Base-by-base conservation (phyloP, 2,329 filamentous ascomycete species). In the Colletotrichum gloeosporioides region DNA sequence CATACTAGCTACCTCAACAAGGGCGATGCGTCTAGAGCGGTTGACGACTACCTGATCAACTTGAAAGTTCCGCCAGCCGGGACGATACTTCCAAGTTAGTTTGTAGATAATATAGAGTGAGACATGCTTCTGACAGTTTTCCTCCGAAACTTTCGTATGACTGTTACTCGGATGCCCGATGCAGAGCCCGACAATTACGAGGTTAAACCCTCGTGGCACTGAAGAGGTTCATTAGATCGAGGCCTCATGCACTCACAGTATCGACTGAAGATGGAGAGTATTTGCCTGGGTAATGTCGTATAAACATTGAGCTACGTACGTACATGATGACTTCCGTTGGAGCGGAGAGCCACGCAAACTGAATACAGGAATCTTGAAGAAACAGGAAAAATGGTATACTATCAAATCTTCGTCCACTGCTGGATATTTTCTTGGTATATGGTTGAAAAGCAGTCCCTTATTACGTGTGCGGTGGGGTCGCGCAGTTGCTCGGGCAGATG, bases 11-110 rank as follows among this genome's bases (percentile, higher is more conserved):
- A 76, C 13, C n/a, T 73, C 2, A 12, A 67, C 4, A 29, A 31
- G 8, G 73, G 73, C 2, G 73, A 76, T n/a, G 69, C 73, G 1
- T 76, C 69, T 12, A 32, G 73, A 8, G 55, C 29, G 16, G 63
- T 76, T 13, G 73, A 76, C 6, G 69, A 76, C 13, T 76, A 76
- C 32, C 34, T 76, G 18, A 31, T 69, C 39, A 63, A 59, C 22
- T 2, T 76, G 34, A 73, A 73, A 18, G 8, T 76, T 2, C 73
- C 69, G n/a, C 63, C 73, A 5, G 53, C 69, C 10, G 73, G 73
- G 5, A 76, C 73, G 2, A 13, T 73, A 10, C 25, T 73, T 12
- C 69, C 25, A 9, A 76, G 36, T n/a, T 76, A 68, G 32, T 1
- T 15, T 13, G 13, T 44, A 27, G 10, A 34, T 29, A 1, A 3